These are phyloP conservation scores for Naematelia encephala DNA, from an alignment of 768 basidiomycete genomes.

Conservation along the genomic window DNA sequence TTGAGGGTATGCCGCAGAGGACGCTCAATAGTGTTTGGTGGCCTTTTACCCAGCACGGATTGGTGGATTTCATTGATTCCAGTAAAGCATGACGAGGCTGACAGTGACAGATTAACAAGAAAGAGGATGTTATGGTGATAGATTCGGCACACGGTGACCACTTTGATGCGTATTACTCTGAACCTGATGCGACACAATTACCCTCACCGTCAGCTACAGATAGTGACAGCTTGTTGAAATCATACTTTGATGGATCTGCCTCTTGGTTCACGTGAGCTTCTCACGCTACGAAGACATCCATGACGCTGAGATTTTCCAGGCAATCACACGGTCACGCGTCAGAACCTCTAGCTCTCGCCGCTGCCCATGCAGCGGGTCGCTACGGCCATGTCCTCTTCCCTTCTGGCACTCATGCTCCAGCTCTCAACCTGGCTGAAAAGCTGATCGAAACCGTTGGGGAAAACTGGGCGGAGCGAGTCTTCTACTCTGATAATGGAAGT, in stretches of 20 bases:
- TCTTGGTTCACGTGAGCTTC: constrained; percentile 85
- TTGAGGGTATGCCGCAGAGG: constrained; percentile 73
- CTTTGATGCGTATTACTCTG: constrained; percentile 66
- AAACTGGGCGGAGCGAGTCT: constrained; percentile 86
- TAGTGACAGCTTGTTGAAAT: constrained; percentile 53
- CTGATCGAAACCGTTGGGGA: constrained; percentile 69
- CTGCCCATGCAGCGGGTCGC: constrained; percentile 81
- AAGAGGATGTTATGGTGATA: constrained; percentile 78
- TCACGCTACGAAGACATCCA: background rate
- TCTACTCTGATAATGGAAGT: constrained; percentile 91
- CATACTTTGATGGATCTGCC: constrained; percentile 84
- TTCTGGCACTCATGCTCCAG: constrained; percentile 78
- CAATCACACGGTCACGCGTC: constrained; percentile 83
- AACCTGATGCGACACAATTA: constrained; percentile 40
- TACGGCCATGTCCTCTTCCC: constrained; percentile 99
- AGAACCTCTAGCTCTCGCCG: constrained; percentile 73
- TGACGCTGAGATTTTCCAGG: constrained; percentile 46
- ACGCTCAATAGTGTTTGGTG: constrained; percentile 84
- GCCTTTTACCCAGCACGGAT: constrained; percentile 88
- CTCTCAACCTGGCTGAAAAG: constrained; percentile 75
- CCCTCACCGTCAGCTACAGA: constrained; percentile 2
- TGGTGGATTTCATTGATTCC: constrained; percentile 28
- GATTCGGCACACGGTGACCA: constrained; percentile 85
- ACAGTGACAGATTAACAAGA: constrained; percentile 57
- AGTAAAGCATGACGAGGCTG: background rate